A percentile compares a stretch with the other conserved stretches of the same genome.
These are phyloP conservation scores for Diaporthe ilicicola DNA, from an alignment of 2,329 filamentous ascomycete species.

Conservation along the genomic window DNA sequence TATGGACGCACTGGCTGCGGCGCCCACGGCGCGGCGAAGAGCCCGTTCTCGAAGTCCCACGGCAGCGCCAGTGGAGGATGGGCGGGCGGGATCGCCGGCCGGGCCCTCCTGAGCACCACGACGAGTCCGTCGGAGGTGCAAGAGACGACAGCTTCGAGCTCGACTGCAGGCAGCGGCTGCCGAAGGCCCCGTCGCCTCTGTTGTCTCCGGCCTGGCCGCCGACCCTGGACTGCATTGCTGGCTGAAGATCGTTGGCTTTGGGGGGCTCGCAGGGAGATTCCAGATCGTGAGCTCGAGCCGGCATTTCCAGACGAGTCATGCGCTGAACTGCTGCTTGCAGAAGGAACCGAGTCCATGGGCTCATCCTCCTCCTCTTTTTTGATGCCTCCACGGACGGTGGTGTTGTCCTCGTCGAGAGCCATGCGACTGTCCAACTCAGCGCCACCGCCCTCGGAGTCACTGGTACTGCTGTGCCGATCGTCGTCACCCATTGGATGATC, in stretches of 20 bases:
- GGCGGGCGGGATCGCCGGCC: conserved; percentile 71
- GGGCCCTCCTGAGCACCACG: conserved; percentile 78
- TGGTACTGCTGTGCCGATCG: conserved; percentile 42
- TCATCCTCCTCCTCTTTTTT: conserved; percentile 42
- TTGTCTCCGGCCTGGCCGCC: conserved; percentile 4
- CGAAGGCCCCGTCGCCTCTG: conserved; percentile 33
- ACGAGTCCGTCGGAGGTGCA: conserved; percentile 90
- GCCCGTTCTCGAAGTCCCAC: conserved; percentile 63
- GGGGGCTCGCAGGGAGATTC: background rate
- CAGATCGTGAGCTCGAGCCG: conserved; percentile 38
- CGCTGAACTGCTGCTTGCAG: conserved; percentile 26
- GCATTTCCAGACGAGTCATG: conserved; percentile 11
- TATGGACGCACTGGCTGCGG: conserved; percentile 67
- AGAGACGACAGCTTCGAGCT: conserved; percentile 89
- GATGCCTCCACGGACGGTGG: conserved; percentile 44
- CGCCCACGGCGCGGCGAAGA: conserved; percentile 86
- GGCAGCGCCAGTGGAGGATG: conserved; percentile 56
- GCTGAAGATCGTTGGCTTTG: background rate
- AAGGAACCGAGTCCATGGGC: conserved; percentile 23
- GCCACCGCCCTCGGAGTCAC: conserved; percentile 55
- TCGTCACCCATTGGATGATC: conserved; percentile 48
- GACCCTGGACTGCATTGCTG: background rate
- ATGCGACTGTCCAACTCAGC: conserved; percentile 53
- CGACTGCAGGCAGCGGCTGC: conserved; percentile 58
- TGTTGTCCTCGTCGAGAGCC: conserved; percentile 49